Conservation (phyloP, 371 early-diverging fungal genomes). For the Mucor velutinosus region DNA sequence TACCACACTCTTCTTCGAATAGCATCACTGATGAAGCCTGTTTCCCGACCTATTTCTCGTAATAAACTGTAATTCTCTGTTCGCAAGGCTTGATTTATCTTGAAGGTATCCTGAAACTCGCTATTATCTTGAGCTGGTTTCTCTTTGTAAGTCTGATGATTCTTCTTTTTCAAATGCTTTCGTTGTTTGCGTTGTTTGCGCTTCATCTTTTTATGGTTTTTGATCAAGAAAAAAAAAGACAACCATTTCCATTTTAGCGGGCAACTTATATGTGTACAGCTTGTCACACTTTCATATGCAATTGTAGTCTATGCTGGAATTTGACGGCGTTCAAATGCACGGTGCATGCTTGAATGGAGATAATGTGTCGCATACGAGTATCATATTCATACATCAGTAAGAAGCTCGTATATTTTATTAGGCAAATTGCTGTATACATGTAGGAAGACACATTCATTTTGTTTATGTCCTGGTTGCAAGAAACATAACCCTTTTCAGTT, state of each 20-base stretch:
- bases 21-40: slow-evolving; percentile 28
- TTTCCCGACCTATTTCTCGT: slow-evolving; percentile 48
- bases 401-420: too few species aligned
- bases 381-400: too few species aligned
- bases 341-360: too few species aligned
- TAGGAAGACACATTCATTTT: too few species aligned
- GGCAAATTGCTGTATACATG: too few species aligned
- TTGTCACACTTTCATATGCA: not conserved
- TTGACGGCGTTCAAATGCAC: too few species aligned
- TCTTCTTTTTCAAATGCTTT: slow-evolving; percentile 14
- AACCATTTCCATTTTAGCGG: not conserved
- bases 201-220: slow-evolving; percentile 14
- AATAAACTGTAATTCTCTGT: slow-evolving; percentile 45
- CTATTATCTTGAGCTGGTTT: slow-evolving; percentile 37
- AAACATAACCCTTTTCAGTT: too few species aligned
- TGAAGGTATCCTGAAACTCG: slow-evolving; percentile 40
- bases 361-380: too few species aligned
- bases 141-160: slow-evolving; percentile 4
- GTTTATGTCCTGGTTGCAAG: too few species aligned
- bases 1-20: slow-evolving; percentile 56
- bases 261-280: not conserved
- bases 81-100: slow-evolving; percentile 58
- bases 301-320: too few species aligned
- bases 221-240: not conserved
- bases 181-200: slow-evolving; percentile 24